A percentile compares a stretch with the other conserved stretches of the same genome.
Conservation (phyloP, 441 rosid species). For the California macrophylla region DNA sequence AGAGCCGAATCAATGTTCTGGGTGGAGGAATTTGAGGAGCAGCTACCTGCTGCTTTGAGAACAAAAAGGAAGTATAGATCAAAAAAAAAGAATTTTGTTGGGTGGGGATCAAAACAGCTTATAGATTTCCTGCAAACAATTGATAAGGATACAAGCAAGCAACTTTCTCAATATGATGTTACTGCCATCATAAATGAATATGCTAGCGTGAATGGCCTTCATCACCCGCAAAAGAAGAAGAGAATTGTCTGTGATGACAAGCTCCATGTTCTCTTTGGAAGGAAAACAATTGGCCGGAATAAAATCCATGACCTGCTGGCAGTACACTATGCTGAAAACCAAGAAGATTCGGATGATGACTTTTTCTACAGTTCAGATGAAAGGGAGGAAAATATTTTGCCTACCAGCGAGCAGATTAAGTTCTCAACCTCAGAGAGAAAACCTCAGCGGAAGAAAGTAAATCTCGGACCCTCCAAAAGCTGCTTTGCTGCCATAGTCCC, state of each 20-base stretch:
- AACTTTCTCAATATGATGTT: conserved; percentile 38
- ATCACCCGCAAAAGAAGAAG: conserved; percentile 35
- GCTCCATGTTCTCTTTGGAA: conserved; percentile 41
- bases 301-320: conserved; percentile 40
- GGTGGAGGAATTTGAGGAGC: conserved; percentile 37
- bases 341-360: conserved; percentile 36
- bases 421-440: conserved; percentile 21
- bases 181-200: conserved; percentile 31
- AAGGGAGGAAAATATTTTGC: conserved; percentile 22
- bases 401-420: conserved; percentile 9
- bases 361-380: conserved; percentile 36
- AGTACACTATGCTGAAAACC: conserved; percentile 46
- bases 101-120: conserved; percentile 57
- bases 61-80: conserved; percentile 42
- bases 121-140: conserved; percentile 40
- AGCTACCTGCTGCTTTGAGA: conserved; percentile 7
- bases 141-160: conserved; percentile 33
- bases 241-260: conserved; percentile 37
- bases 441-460: conserved; percentile 18
- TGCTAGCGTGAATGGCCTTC: conserved; percentile 30
- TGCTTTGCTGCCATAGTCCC: conserved; percentile 40
- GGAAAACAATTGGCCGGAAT: conserved; percentile 26
- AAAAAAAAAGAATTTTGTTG: conserved; percentile 36
- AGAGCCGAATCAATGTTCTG: conserved; percentile 24
- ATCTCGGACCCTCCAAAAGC: conserved; percentile 30